Evolutionary conservation across 306 rosid species (phyloP).

Genomic region (Pueraria montana): DNA sequence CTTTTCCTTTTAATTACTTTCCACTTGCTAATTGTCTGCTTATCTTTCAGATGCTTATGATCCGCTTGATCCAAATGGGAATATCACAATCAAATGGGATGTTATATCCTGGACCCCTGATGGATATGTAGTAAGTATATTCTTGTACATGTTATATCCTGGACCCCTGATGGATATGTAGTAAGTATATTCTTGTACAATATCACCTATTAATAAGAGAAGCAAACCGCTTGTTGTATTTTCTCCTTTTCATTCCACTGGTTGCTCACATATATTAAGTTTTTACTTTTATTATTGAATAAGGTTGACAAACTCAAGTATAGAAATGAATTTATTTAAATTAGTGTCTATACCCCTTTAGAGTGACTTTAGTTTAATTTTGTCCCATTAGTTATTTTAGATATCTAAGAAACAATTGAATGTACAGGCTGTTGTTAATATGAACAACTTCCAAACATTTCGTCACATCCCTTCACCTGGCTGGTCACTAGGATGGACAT

Average conservation of each 20-base stretch:
- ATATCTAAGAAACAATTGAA: conserved; percentile 43
- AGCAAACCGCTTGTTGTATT: background rate
- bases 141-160: background rate
- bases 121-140: conserved; percentile 81
- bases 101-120: conserved; percentile 73
- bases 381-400: conserved; percentile 4
- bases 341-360: conserved; percentile 8
- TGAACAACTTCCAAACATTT: conserved; percentile 80
- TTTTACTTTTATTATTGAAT: too few relatives aligned
- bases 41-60: conserved; percentile 75
- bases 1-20: conserved; percentile 14
- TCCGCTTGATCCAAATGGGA: conserved; percentile 83
- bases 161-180: conserved; percentile 92
- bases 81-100: conserved; percentile 89
- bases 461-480: conserved; percentile 83
- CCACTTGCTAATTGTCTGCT: conserved; percentile 13
- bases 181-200: conserved; percentile 57
- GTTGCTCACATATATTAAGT: background rate
- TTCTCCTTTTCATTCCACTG: conserved; percentile 28
- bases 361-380: conserved; percentile 26
- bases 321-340: background rate
- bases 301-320: too few relatives aligned
- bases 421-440: conserved; percentile 76
- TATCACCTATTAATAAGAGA: background rate
- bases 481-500: conserved; percentile 83